A percentile compares a stretch with the other conserved stretches of the same genome.
phyloP scores from a whole-genome alignment of 2,329 filamentous ascomycete species.

The Colletotrichum abscissum region DNA sequence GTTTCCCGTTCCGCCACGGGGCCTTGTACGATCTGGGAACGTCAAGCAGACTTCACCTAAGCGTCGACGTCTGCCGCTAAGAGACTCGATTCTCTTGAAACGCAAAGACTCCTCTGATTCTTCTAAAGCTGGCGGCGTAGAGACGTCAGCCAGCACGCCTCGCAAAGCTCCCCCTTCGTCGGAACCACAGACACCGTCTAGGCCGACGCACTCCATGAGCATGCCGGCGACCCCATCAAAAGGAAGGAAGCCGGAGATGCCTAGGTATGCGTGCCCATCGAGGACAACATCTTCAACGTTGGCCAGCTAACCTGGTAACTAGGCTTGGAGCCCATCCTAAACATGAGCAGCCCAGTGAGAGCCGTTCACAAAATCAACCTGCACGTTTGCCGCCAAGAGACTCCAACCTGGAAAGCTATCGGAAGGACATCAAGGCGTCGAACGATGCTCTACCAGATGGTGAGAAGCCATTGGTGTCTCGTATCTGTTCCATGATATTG shows the following conservation, averaged over 20 bases:
- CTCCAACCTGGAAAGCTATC: not conserved
- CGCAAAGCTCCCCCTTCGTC: not conserved
- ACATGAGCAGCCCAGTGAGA: not conserved
- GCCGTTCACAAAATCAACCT: not conserved
- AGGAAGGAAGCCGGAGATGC: slow-evolving; percentile 5
- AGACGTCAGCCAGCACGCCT: not conserved
- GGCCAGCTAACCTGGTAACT: not conserved
- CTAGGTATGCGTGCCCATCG: not conserved
- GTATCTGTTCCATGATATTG: slow-evolving; percentile 28
- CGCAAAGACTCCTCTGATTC: slow-evolving; percentile 17
- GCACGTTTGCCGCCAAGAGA: not conserved
- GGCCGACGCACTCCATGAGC: not conserved
- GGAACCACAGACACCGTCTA: not conserved
- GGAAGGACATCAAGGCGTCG: not conserved
- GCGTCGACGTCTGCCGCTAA: slow-evolving; percentile 16
- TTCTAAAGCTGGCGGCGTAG: not conserved
- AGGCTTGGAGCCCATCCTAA: slow-evolving; percentile 6
- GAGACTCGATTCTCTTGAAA: slow-evolving; percentile 28
- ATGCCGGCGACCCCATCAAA: slow-evolving; percentile 18
- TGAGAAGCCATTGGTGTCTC: slow-evolving; percentile 8
- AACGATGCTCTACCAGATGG: not conserved
- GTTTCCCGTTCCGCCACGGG: not conserved
- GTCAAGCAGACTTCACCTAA: slow-evolving; percentile 11
- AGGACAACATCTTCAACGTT: too few species aligned
- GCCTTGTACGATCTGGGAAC: slow-evolving; percentile 2